Conservation (phyloP, 352 stramenopile genomes). For the Phytopythium cucurbitacearum region DNA sequence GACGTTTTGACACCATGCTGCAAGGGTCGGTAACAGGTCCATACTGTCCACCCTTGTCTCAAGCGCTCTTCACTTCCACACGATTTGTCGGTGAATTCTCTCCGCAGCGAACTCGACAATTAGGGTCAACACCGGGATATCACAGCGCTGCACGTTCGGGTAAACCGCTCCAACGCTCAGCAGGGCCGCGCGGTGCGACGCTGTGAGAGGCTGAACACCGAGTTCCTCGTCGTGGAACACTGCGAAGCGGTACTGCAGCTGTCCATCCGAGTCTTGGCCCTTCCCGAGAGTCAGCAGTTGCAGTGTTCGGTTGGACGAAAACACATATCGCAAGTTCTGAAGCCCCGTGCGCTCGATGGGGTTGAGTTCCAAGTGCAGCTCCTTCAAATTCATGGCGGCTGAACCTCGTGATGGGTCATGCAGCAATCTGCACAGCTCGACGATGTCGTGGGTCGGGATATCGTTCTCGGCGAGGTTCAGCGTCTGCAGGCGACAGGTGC, state of each 20-base stretch:
- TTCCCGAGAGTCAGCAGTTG: slow-evolving; percentile 22
- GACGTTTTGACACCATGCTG: too few species aligned
- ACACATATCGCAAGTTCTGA: slow-evolving; percentile 12
- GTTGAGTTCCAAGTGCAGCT: slow-evolving; percentile 36
- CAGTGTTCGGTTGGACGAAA: slow-evolving; percentile 21
- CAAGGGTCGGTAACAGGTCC: not conserved
- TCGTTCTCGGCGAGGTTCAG: slow-evolving; percentile 37
- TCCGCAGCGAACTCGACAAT: slow-evolving; percentile 24
- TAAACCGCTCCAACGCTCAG: slow-evolving; percentile 9
- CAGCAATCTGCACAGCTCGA: slow-evolving; percentile 22
- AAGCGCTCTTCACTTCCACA: slow-evolving; percentile 23
- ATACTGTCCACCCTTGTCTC: not conserved
- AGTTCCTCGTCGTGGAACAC: slow-evolving; percentile 22
- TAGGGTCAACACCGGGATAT: slow-evolving; percentile 20
- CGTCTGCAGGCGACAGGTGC: slow-evolving; percentile 16
- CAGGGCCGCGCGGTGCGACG: slow-evolving; percentile 18
- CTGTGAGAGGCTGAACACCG: slow-evolving; percentile 11
- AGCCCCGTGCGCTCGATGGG: slow-evolving; percentile 15
- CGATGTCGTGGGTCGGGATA: slow-evolving; percentile 20
- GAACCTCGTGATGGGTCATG: slow-evolving; percentile 3
- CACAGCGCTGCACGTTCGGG: slow-evolving; percentile 11
- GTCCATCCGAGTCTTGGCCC: slow-evolving; percentile 11
- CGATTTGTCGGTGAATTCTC: slow-evolving; percentile 18
- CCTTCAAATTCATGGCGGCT: slow-evolving; percentile 13
- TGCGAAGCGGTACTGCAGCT: slow-evolving; percentile 15